These are phyloP conservation scores for Neurospora sp. DNA, from an alignment of 495 filamentous ascomycete species.

Conservation along the genomic window DNA sequence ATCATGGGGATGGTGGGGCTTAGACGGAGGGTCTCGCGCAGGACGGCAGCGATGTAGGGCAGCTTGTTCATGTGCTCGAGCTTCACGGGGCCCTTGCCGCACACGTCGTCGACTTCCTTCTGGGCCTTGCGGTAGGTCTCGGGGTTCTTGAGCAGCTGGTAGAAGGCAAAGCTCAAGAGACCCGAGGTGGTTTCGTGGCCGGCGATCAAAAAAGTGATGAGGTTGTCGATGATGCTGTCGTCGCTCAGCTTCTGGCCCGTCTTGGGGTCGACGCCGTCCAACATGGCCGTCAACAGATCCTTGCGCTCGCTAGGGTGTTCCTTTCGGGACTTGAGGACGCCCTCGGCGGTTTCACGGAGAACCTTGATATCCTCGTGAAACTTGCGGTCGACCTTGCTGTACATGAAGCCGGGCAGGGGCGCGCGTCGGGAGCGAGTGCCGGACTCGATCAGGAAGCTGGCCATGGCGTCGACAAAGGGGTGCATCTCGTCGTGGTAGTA, in stretches of 20 bases:
- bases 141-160: conserved; percentile 46
- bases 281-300: conserved; percentile 62
- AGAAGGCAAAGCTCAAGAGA: conserved; percentile 46
- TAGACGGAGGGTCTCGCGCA: conserved; percentile 64
- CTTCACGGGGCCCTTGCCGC: conserved; percentile 52
- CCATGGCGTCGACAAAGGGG: conserved; percentile 59
- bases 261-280: conserved; percentile 54
- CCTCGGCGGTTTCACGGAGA: conserved; percentile 43
- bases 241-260: conserved; percentile 55
- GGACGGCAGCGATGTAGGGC: conserved; percentile 40
- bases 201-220: conserved; percentile 65
- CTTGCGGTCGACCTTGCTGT: conserved; percentile 43
- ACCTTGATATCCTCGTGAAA: conserved; percentile 47
- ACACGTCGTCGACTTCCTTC: conserved; percentile 50
- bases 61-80: conserved; percentile 57
- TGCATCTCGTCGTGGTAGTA: conserved; percentile 59
- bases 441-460: conserved; percentile 44
- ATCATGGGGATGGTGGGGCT: conserved; percentile 54
- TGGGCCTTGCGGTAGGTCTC: conserved; percentile 40
- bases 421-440: conserved; percentile 43
- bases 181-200: conserved; percentile 68
- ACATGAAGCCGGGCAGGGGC: conserved; percentile 38
- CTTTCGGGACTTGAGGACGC: conserved; percentile 51
- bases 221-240: conserved; percentile 54
- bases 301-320: conserved; percentile 47